Evolutionary conservation across 2,329 filamentous ascomycete species (phyloP), one percentile per base, ranked within the genome.

Genomic region (Colletotrichum tofieldiae): DNA sequence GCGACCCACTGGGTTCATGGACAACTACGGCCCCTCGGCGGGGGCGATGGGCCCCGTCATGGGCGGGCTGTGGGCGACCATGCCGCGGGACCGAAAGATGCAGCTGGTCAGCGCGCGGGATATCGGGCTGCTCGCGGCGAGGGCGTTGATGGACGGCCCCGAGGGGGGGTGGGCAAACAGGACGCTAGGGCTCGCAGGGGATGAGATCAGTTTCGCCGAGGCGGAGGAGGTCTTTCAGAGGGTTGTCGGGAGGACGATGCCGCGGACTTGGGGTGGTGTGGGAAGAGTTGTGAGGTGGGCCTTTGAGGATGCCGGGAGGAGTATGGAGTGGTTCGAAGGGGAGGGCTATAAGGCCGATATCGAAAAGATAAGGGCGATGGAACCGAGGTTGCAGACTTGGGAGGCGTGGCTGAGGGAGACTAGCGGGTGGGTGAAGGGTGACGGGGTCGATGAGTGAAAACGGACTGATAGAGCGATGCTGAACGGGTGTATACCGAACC

Each of bases 1-100:
- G 4, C 60, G 77, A 16, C 78, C 77, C 5, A 76, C 76, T 0
- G 78, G 77, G 0, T 79, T 79, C n/a, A 78, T 79, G 77, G 77
- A 79, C 5, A 78, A 68, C 29, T 79, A 79, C 11, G 73, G 61
- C 12, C 72, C 76, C 0, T 45, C 20, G 8, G 67, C 67, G 20
- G 75, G 71, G 1, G 73, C 71, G 37, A 77, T 79, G 5, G 76
- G 77, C 1, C 59, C 75, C 35, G 67, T 78, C 59, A 77, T 78
- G 77, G 76, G 75, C 5, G 72, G 75, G 0, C 61, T 76, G 2
- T 77, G 77, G 77, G 72, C 73, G 12, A 73, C 74, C 5, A 78
- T 78, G 75, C 75, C 75, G 0, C 39, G 18, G 0, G 75, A 77
- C 3, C 74, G 75, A 8, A 75, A 70, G 63, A 77, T 79, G 75